Percentiles rank a stretch among this genome's conserved stretches.
Evolutionary conservation across 805 yeast species (phyloP).

Genomic region (Yamadazyma ubonensis): DNA sequence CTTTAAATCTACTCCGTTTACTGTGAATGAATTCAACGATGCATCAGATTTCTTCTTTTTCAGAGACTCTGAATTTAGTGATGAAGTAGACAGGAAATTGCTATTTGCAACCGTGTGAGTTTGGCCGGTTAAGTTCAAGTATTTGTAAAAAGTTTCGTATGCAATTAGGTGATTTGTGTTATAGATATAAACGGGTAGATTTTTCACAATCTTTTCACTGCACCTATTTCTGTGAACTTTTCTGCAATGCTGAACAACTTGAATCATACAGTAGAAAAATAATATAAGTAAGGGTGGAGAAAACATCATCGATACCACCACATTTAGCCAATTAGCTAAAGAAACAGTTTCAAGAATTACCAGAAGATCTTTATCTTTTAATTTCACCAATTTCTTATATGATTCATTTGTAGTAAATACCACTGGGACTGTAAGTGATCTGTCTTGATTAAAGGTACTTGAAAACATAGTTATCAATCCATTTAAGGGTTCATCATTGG

Average conservation of each 20-base stretch:
- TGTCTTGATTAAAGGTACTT: constrained; percentile 41
- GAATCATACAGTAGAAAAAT: constrained; percentile 31
- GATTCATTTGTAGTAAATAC: constrained; percentile 51
- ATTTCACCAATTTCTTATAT: constrained; percentile 22
- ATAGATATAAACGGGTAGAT: constrained; percentile 39
- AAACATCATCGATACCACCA: constrained; percentile 40
- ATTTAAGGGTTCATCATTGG: constrained; percentile 47
- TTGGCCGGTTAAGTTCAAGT: constrained; percentile 34
- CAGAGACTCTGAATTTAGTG: neutral
- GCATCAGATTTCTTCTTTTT: constrained; percentile 18
- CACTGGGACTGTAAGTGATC: constrained; percentile 44
- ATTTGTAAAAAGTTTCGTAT: constrained; percentile 24
- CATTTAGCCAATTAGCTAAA: constrained; percentile 37
- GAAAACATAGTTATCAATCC: constrained; percentile 58
- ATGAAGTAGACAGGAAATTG: constrained; percentile 5
- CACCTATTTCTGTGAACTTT: constrained; percentile 25
- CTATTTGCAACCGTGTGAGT: constrained; percentile 13
- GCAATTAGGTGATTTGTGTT: constrained; percentile 35
- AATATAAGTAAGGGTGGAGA: constrained; percentile 43
- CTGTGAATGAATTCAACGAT: constrained; percentile 30
- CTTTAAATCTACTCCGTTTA: constrained; percentile 42
- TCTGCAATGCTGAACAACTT: constrained; percentile 28
- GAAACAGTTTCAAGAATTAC: constrained; percentile 32
- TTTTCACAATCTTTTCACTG: constrained; percentile 33
- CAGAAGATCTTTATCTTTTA: constrained; percentile 8